Percentiles rank a stretch among this genome's conserved stretches.
Evolutionary conservation across 495 filamentous ascomycete genomes (phyloP).

Genomic region (Penicillium psychrofluorescens): DNA sequence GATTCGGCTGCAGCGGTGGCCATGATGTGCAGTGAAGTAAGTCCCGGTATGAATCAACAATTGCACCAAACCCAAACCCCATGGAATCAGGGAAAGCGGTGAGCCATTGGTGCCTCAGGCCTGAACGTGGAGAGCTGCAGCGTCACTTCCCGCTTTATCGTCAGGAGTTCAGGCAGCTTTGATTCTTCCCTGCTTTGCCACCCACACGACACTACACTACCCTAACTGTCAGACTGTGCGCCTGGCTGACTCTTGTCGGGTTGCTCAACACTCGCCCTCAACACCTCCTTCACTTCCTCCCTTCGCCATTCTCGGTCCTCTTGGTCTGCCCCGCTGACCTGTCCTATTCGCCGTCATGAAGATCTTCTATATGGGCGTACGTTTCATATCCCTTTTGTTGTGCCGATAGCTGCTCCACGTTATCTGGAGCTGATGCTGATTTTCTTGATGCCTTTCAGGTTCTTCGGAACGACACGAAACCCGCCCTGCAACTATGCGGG

Average conservation of each 20-base stretch:
- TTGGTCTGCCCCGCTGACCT: slow-evolving; percentile 3
- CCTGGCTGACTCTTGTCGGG: not conserved
- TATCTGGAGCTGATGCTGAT: not conserved
- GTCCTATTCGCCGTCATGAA: slow-evolving; percentile 61
- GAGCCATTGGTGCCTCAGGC: slow-evolving; percentile 8
- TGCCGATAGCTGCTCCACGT: not conserved
- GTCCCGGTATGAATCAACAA: no score
- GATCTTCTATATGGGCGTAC: slow-evolving; percentile 86
- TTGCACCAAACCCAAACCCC: no score
- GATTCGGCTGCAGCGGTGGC: slow-evolving; percentile 39
- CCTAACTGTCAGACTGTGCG: not conserved
- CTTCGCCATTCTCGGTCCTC: slow-evolving; percentile 1
- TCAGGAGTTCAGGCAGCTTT: slow-evolving; percentile 6
- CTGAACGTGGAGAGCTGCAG: slow-evolving; percentile 8
- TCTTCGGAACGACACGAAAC: slow-evolving; percentile 71
- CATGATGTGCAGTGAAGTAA: slow-evolving; percentile 16
- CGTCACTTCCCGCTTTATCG: slow-evolving; percentile 10
- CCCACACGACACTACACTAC: not conserved
- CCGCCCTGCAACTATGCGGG: slow-evolving; percentile 70
- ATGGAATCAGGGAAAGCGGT: not conserved
- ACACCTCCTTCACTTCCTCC: not conserved
- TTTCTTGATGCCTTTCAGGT: slow-evolving; percentile 44
- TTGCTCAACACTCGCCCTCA: not conserved
- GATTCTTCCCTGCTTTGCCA: slow-evolving; percentile 1
- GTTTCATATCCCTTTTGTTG: slow-evolving; percentile 14